These are phyloP conservation scores for Candida sphagnicola DNA, from an alignment of 805 yeast species.

Conservation along the genomic window DNA sequence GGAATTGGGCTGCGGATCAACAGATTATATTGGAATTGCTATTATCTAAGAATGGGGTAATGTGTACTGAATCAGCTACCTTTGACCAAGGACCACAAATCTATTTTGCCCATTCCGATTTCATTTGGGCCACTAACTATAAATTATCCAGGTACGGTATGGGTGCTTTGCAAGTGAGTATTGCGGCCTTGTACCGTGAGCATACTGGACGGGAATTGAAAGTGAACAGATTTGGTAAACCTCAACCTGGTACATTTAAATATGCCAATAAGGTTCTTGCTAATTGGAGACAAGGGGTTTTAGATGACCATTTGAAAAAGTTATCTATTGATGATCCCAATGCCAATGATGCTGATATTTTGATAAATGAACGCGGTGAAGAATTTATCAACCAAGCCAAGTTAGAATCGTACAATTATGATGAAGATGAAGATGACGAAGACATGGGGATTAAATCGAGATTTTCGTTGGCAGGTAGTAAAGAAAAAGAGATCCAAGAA, in stretches of 20 bases:
- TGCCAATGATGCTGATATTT: conserved; percentile 39
- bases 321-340: conserved; percentile 40
- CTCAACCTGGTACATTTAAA: conserved; percentile 81
- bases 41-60: conserved; percentile 69
- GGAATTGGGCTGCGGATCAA: conserved; percentile 92
- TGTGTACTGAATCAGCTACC: conserved; percentile 76
- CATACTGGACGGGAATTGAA: conserved; percentile 79
- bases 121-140: conserved; percentile 90
- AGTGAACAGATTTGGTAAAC: conserved; percentile 85
- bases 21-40: conserved; percentile 82
- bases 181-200: conserved; percentile 79
- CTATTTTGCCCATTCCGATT: conserved; percentile 88
- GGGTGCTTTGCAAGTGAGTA: conserved; percentile 90
- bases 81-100: conserved; percentile 77
- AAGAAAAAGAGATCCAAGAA: conserved; percentile 14
- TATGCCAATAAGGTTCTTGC: conserved; percentile 76
- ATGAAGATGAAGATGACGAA: conserved; percentile 25
- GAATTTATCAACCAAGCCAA: conserved; percentile 41
- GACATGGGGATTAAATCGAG: conserved; percentile 6
- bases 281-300: conserved; percentile 73
- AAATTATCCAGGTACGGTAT: conserved; percentile 81
- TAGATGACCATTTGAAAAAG: conserved; percentile 68
- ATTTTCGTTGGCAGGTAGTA: conserved; percentile 3
- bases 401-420: conserved; percentile 31
- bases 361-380: conserved; percentile 41